Evolutionary conservation across 768 basidiomycete genomes (phyloP).

Genomic region (Auriscalpium vulgare): DNA sequence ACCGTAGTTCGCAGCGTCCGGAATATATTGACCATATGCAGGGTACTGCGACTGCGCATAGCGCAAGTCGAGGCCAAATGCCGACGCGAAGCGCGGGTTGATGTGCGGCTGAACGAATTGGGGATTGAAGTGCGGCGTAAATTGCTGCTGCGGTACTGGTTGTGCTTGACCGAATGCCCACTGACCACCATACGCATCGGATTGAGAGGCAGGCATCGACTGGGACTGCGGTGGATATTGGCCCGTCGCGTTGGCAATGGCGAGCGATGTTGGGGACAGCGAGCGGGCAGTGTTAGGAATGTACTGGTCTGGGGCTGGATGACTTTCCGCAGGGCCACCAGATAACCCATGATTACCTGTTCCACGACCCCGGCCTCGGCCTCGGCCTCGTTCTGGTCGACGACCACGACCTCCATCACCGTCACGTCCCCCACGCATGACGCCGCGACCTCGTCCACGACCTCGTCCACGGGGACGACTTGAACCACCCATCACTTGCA

Average conservation of each 20-base stretch:
- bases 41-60: conserved; percentile 16
- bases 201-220: conserved; percentile 12
- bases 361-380: conserved; percentile 22
- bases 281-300: conserved; percentile 23
- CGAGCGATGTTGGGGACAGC: conserved; percentile 38
- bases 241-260: conserved; percentile 38
- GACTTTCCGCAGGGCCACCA: not conserved
- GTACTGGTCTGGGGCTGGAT: conserved; percentile 21
- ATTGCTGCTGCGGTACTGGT: conserved; percentile 2
- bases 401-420: conserved; percentile 14
- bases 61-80: conserved; percentile 45
- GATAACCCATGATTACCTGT: not conserved
- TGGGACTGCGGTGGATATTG: conserved; percentile 23
- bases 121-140: conserved; percentile 12
- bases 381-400: conserved; percentile 17
- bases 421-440: conserved; percentile 21
- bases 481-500: not conserved
- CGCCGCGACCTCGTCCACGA: conserved; percentile 17
- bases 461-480: conserved; percentile 31
- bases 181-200: not conserved
- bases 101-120: conserved; percentile 70
- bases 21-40: conserved; percentile 7
- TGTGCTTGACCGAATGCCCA: conserved; percentile 10
- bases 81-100: conserved; percentile 70
- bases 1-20: not conserved